Base-by-base conservation (phyloP, 306 rosid species). In the Inga laurina region DNA sequence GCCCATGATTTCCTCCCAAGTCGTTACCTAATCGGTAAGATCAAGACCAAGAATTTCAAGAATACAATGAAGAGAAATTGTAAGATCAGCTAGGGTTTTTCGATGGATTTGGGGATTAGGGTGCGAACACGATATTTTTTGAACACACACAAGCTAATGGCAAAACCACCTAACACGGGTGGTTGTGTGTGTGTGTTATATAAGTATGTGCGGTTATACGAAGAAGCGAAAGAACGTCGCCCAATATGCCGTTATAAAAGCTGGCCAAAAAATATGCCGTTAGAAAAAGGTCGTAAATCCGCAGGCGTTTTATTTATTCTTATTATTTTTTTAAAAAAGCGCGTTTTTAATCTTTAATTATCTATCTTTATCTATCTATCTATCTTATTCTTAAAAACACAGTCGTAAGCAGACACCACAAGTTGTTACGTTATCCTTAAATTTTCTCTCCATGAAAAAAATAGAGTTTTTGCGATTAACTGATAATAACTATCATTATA, bases 1-100 rank as follows among this genome's bases (percentile, higher is more conserved):
- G 1, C 98, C 98, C 97, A 92, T 93, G 85, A 80, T 82, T 81
- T 34, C 59, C 13, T 4, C 30, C 19, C 52, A n/a, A 11, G 46
- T n/a, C 34, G 34, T 61, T 62, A 8, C 27, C 57, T 61, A 30
- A 4, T 61, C 44, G 19, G 61, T 1, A 77, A 27, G 54, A 62
- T 22, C 57, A 24, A 35, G 39, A 54, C 41, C 43, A 2, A 43
- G 8, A 14, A 7, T 22, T 62, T 61, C 46, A 34, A 52, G 44
- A 32, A 34, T 11, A 8, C 8, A 12, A 66, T 1, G 32, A 9
- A 13, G 24, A 35, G 10, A 43, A 44, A 34, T 49, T 8, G 24
- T 8, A 4, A 21, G 22, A 22, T 5, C 12, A 14, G 19, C 59
- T 79, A 78, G 88, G 85, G 85, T 32, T 72, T 62, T 24, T 34